phyloP scores from a whole-genome alignment of 176 grass and related monocot genomes.

The Carex myosuroides region DNA sequence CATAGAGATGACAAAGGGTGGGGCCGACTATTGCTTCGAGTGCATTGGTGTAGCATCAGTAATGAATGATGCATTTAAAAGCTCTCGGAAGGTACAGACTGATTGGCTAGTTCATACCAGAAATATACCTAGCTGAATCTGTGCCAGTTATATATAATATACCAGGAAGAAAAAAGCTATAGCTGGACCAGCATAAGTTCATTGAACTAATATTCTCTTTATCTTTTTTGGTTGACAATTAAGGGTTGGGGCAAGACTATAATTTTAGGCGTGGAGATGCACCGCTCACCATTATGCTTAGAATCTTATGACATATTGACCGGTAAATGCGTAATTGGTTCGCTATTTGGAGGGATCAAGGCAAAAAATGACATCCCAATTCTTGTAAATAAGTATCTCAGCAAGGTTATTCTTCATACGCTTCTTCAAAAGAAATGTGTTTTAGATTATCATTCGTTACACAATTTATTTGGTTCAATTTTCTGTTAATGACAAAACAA shows the following conservation, averaged over 20 bases:
- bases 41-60: constrained; percentile 53
- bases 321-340: constrained; percentile 55
- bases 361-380: constrained; percentile 67
- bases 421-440: background rate
- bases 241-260: constrained; percentile 71
- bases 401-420: constrained; percentile 32
- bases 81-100: constrained; percentile 32
- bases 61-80: constrained; percentile 52
- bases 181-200: background rate
- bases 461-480: background rate
- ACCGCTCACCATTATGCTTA: constrained; percentile 27
- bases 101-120: background rate
- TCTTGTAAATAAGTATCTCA: constrained; percentile 52
- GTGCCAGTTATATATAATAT: background rate
- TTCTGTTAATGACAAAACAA: background rate
- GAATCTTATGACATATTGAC: constrained; percentile 30
- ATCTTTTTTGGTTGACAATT: background rate
- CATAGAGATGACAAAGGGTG: constrained; percentile 42
- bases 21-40: constrained; percentile 66
- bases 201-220: background rate
- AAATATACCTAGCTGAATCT: background rate
- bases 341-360: constrained; percentile 55
- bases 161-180: background rate
- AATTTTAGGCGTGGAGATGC: constrained; percentile 39
- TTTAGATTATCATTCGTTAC: background rate